phyloP scores from a whole-genome alignment of 2,329 filamentous ascomycete genomes.

The Phoma sp. region DNA sequence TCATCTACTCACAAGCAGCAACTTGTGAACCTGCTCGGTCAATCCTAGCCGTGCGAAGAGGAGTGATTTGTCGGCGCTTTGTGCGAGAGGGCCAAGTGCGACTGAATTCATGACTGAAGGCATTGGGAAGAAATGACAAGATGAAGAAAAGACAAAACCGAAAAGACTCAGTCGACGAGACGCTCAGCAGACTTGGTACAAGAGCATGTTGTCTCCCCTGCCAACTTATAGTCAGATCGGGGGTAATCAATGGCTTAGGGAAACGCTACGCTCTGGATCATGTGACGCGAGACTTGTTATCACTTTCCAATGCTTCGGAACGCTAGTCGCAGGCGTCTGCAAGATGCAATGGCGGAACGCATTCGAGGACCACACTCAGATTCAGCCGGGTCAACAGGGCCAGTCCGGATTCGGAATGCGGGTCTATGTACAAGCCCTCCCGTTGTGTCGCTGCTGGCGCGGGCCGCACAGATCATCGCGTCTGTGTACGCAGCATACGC shows the following conservation, averaged over 20 bases:
- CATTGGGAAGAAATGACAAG: background rate
- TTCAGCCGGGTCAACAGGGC: constrained; percentile 19
- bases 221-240: constrained; percentile 29
- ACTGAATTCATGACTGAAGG: constrained; percentile 6
- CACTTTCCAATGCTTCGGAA: constrained; percentile 23
- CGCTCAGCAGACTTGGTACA: background rate
- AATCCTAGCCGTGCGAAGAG: constrained; percentile 53
- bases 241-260: constrained; percentile 14
- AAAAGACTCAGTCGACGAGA: constrained; percentile 9
- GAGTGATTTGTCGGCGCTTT: constrained; percentile 53
- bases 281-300: constrained; percentile 32
- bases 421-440: constrained; percentile 21
- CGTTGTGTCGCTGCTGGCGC: constrained; percentile 23
- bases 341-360: constrained; percentile 22
- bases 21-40: constrained; percentile 49
- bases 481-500: constrained; percentile 12
- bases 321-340: constrained; percentile 26
- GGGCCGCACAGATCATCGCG: constrained; percentile 25
- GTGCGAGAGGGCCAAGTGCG: constrained; percentile 39
- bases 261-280: constrained; percentile 22
- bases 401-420: constrained; percentile 26
- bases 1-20: constrained; percentile 52
- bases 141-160: constrained; percentile 19
- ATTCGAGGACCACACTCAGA: constrained; percentile 21
- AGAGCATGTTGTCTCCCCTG: background rate